These are phyloP conservation scores for Penicillium decumbens DNA, from an alignment of 2,329 filamentous ascomycete species.

Conservation along the genomic window DNA sequence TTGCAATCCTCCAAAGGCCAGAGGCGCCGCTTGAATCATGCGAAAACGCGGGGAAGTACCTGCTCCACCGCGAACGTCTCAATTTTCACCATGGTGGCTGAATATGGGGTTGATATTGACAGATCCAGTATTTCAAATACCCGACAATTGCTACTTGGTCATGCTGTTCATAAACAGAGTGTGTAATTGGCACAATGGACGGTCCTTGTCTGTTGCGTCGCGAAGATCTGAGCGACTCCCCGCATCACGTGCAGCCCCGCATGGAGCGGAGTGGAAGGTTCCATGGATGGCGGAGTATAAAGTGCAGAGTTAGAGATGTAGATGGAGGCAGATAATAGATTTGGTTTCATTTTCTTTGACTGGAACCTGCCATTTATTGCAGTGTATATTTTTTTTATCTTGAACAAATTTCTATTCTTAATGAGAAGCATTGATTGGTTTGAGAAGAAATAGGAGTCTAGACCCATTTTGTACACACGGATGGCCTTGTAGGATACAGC, in stretches of 20 bases:
- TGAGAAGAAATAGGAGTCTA: too few species aligned
- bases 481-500: too few species aligned
- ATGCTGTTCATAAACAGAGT: not conserved
- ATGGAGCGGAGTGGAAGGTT: not conserved
- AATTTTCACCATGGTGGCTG: constrained; percentile 38
- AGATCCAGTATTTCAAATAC: too few species aligned
- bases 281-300: not conserved
- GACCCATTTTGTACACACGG: too few species aligned
- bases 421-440: too few species aligned
- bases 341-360: too few species aligned
- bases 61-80: constrained; percentile 59
- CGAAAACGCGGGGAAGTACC: constrained; percentile 45
- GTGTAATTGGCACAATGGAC: not conserved
- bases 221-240: not conserved
- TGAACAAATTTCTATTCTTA: too few species aligned
- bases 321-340: too few species aligned
- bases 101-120: not conserved
- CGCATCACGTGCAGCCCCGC: constrained; percentile 5
- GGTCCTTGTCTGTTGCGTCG: not conserved
- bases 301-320: not conserved
- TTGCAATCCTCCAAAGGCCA: not conserved
- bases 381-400: too few species aligned
- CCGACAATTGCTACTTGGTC: not conserved
- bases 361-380: too few species aligned
- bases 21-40: not conserved